Evolutionary conservation across 345 rosid genomes (phyloP).

Genomic region (Euphorbia lathyris): DNA sequence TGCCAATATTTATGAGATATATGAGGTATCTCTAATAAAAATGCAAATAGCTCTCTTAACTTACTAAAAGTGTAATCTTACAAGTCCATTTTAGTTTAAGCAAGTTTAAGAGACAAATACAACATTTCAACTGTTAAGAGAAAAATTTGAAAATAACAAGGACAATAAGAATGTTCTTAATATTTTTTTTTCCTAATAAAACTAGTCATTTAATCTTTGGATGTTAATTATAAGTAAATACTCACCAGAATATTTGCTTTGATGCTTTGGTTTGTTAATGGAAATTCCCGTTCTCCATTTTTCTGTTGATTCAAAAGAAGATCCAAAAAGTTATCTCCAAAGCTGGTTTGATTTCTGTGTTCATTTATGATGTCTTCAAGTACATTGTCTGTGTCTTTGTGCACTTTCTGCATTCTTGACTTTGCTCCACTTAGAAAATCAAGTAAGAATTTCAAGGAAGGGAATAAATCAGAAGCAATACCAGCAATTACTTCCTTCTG

Average conservation of each 20-base stretch:
- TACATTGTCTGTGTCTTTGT: background rate
- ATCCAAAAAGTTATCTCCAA: conserved; percentile 1
- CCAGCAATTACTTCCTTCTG: conserved; percentile 13
- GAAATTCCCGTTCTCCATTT: conserved; percentile 4
- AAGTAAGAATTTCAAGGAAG: too few relatives aligned
- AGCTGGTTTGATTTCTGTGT: background rate
- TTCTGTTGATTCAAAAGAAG: conserved; percentile 16
- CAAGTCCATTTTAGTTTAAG: too few relatives aligned
- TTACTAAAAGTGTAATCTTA: too few relatives aligned
- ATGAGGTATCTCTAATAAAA: too few relatives aligned
- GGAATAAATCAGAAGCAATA: conserved; percentile 23
- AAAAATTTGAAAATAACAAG: too few relatives aligned
- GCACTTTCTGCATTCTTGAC: background rate
- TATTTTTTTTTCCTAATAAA: too few relatives aligned
- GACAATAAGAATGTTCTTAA: too few relatives aligned
- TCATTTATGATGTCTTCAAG: conserved; percentile 15
- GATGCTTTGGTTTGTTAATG: conserved; percentile 7
- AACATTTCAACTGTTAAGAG: too few relatives aligned
- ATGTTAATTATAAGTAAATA: background rate
- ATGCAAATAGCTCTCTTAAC: too few relatives aligned
- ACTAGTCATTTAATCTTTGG: too few relatives aligned
- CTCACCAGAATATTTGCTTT: conserved; percentile 20
- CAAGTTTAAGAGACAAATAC: too few relatives aligned
- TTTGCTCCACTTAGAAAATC: background rate
- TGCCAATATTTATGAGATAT: too few relatives aligned